Conservation (phyloP, 805 yeast genomes). For the Saturnispora halmiae region DNA sequence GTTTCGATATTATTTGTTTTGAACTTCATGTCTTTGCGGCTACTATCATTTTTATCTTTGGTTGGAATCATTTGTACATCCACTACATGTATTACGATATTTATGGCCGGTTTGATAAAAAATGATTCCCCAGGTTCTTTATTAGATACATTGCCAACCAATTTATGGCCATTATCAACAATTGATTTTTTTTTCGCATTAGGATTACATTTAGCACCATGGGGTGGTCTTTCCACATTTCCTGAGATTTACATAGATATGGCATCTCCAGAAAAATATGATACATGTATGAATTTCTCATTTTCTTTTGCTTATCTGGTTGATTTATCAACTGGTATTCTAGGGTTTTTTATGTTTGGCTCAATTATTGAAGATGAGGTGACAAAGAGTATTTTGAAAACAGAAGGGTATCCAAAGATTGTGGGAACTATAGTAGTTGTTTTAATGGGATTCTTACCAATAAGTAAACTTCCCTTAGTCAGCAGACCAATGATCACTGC, state of each 20-base stretch:
- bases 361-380: conserved; percentile 40
- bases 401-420: conserved; percentile 41
- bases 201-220: conserved; percentile 69
- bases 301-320: conserved; percentile 52
- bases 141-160: conserved; percentile 51
- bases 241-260: conserved; percentile 67
- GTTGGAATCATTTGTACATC: conserved; percentile 66
- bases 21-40: conserved; percentile 62
- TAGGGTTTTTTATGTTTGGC: conserved; percentile 60
- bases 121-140: conserved; percentile 66
- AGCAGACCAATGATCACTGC: conserved; percentile 76
- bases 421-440: conserved; percentile 45
- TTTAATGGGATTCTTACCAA: conserved; percentile 71
- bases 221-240: conserved; percentile 79
- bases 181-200: conserved; percentile 48
- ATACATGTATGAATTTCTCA: conserved; percentile 44
- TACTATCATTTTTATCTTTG: conserved; percentile 60
- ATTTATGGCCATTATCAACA: conserved; percentile 50
- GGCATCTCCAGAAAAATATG: conserved; percentile 54
- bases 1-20: conserved; percentile 34
- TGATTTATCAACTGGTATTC: conserved; percentile 53
- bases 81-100: conserved; percentile 49
- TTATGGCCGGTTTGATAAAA: conserved; percentile 57
- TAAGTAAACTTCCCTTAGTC: conserved; percentile 76
- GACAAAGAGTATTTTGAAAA: conserved; percentile 37